Evolutionary conservation across 2,329 filamentous ascomycete genomes (phyloP).

Genomic region (Dactylellina haptotyla): DNA sequence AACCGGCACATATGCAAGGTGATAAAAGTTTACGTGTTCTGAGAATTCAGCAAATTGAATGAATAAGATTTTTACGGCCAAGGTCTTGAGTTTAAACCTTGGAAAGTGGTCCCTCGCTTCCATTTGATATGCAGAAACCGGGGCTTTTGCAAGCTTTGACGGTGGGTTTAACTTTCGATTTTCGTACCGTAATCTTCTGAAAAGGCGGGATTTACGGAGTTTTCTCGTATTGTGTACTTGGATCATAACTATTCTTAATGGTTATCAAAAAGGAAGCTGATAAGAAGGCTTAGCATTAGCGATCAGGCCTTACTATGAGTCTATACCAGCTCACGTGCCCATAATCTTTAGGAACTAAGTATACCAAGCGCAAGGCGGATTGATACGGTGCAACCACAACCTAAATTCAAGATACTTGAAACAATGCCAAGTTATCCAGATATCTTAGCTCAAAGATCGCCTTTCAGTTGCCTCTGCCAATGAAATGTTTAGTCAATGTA

Average conservation of each 20-base stretch:
- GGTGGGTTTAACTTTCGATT: too few relatives aligned
- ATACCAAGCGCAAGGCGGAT: constrained; percentile 1
- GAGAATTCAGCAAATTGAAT: not conserved
- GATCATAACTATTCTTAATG: not conserved
- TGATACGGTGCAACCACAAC: not conserved
- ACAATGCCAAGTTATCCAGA: not conserved
- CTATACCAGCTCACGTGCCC: not conserved
- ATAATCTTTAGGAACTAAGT: not conserved
- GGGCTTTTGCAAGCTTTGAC: too few relatives aligned
- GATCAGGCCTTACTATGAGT: not conserved
- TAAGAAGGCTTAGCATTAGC: constrained; percentile 29
- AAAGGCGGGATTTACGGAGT: not conserved
- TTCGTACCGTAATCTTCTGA: too few relatives aligned
- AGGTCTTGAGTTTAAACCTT: not conserved
- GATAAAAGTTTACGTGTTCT: not conserved
- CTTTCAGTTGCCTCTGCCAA: too few relatives aligned
- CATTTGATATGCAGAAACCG: too few relatives aligned
- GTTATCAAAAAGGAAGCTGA: constrained; percentile 33
- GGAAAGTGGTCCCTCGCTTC: too few relatives aligned
- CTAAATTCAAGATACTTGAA: not conserved
- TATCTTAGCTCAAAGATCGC: not conserved
- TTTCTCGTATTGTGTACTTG: not conserved
- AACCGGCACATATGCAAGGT: not conserved
- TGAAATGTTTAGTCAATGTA: too few relatives aligned
- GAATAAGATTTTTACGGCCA: not conserved